Evolutionary conservation across 1,284 basidiomycete genomes (phyloP), one percentile per base, ranked within the genome.

Genomic region (Dichomitus squalens): DNA sequence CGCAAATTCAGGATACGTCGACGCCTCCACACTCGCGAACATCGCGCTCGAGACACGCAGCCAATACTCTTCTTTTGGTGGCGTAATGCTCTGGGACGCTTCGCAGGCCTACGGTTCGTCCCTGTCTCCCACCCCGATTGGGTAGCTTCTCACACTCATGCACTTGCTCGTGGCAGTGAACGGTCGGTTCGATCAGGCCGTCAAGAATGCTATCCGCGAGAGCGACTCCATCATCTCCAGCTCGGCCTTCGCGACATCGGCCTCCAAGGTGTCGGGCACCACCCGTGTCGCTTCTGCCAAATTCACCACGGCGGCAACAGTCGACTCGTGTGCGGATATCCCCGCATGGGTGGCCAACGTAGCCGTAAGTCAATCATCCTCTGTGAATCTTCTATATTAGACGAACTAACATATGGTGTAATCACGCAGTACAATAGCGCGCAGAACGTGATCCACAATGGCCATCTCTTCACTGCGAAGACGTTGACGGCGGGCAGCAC

Each of bases 11-110:
- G 85, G 85, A 7, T 87, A 80, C 64, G 81, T 84, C 38, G 73
- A 75, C 55, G 72, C 78, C 6, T 70, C 72, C 14, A 78, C 77
- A 4, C 71, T 87, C 31, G 74, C 72, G 2, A 70, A 64, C 50
- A 79, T 85, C 53, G 75, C 80, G 7, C 64, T 72, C 40, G 64
- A 76, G 53, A 82, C 77, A 1, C 76, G 77, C 40, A 64, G 73
- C 14, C 69, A 78, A 56, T 88, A 79, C 66, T 80, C 83, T 9
- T 86, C 84, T 21, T 88, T 88, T 66, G 87, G 87, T 6, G 87
- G 87, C 31, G 75, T 86, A 20, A 89, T 89, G 87, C 73, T 87
- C 48, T 81, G 85, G 86, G 85, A 87, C 62, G 80, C 77, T 0
- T 85, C 82, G 3, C 82, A 85, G 67, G 84, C 85, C 3, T 81